These are phyloP conservation scores for Suillus clintonianus DNA, from an alignment of 768 basidiomycete species.

Conservation along the genomic window DNA sequence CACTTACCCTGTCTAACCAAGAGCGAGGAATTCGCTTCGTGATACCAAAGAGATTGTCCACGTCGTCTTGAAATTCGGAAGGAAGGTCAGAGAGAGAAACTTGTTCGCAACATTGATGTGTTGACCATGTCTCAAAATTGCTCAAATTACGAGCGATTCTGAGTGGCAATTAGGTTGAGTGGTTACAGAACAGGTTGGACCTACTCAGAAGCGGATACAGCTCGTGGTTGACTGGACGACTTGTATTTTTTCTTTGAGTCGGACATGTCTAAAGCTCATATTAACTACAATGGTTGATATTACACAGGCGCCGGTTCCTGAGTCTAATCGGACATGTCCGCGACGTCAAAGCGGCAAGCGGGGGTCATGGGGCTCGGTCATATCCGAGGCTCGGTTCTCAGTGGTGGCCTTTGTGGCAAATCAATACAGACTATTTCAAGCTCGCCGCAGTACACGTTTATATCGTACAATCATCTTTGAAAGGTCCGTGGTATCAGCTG, in stretches of 20 bases:
- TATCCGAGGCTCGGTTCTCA: too few species aligned
- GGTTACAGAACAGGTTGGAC: constrained; percentile 11
- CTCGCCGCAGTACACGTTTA: neutral
- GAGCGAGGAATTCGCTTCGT: constrained; percentile 36
- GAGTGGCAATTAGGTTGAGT: constrained; percentile 4
- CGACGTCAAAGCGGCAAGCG: too few species aligned
- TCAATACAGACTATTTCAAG: neutral
- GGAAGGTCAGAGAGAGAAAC: constrained; percentile 49
- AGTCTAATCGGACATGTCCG: too few species aligned
- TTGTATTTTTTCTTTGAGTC: constrained; percentile 15
- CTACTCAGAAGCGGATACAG: constrained; percentile 51
- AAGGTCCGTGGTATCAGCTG: constrained; percentile 8
- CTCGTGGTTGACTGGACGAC: constrained; percentile 28
- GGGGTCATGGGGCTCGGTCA: too few species aligned
- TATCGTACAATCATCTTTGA: neutral
- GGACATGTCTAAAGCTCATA: neutral
- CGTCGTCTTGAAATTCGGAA: constrained; percentile 34
- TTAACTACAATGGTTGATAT: neutral
- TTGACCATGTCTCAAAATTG: constrained; percentile 54
- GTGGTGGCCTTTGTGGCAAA: neutral
- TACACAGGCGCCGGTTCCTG: too few species aligned
- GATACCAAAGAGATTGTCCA: constrained; percentile 41
- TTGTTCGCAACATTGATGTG: constrained; percentile 50
- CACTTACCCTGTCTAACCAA: constrained; percentile 45
- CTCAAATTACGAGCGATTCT: constrained; percentile 52